Evolutionary conservation across 2,329 filamentous ascomycete genomes (phyloP), one percentile per base, ranked within the genome.

Genomic region (Lasiodiplodia gonubiensis): DNA sequence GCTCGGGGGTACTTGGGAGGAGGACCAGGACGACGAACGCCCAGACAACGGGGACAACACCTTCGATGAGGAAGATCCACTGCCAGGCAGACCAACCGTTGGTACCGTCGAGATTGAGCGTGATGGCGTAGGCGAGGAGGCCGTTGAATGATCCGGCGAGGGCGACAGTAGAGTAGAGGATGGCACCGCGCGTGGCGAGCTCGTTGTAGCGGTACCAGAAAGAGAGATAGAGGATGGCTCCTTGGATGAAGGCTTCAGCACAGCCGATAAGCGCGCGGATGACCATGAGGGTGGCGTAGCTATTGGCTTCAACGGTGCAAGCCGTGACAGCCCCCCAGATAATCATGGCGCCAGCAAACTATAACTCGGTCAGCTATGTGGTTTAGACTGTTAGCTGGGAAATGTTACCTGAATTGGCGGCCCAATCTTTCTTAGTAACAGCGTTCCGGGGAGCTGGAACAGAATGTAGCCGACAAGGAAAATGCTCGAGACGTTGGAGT

Each of bases 201-300:
- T 67, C 65, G 37, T 37, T 23, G 54, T 52, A 39, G 8, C 27
- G 63, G 25, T 67, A 67, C 65, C 65, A 67, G 35, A 64, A 49
- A 0, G 55, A 53, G 18, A 67, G 33, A 7, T 53, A 52, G 35
- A 64, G 46, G 42, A 52, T 33, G 39, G 37, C 48, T 10, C 54
- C 65, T 18, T 46, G 65, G 42, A 67, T 46, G 65, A 67, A 64
- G n/a, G 30, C 37, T 64, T 67, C 30, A 49, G 33, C 30, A 4
- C 21, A n/a, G 35, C 35, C 33, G 6, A 67, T 12, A 12, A 67
- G 8, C 16, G 55, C 37, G 11, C 65, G 46, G 14, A 49, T 25
- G 33, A 51, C 27, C 65, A 67, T 64, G 35, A 64, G 30, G 2
- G 55, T 5, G 11, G 37, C 14, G 16, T 60, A 42, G 16, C 23